Percentiles rank a stretch among this genome's conserved stretches.
These are phyloP conservation scores for Ophiocordyceps robertsii DNA, from an alignment of 2,329 filamentous ascomycete genomes.

Conservation along the genomic window DNA sequence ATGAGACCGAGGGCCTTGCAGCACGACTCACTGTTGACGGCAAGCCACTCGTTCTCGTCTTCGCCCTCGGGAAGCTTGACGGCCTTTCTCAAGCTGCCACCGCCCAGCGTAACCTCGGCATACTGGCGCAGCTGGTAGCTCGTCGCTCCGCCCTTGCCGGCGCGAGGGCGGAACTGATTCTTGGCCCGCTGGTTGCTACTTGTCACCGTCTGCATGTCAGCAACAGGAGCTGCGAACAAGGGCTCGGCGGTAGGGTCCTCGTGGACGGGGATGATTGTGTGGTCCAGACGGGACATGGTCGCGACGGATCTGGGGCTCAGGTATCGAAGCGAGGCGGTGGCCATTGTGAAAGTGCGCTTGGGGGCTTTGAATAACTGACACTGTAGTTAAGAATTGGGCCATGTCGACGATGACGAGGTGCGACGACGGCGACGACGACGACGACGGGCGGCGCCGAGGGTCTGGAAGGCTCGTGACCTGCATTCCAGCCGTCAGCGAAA, in stretches of 20 bases:
- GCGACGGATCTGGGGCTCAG: slow-evolving; percentile 18
- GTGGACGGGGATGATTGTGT: slow-evolving; percentile 17
- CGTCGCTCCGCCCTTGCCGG: slow-evolving; percentile 73
- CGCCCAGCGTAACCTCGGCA: slow-evolving; percentile 91
- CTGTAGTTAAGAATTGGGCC: slow-evolving; percentile 28
- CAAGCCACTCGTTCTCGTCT: slow-evolving; percentile 95
- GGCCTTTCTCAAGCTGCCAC: slow-evolving; percentile 87
- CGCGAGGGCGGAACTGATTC: slow-evolving; percentile 83
- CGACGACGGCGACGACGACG: slow-evolving; percentile 2
- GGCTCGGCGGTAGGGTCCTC: slow-evolving; percentile 10
- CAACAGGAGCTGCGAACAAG: slow-evolving; percentile 10
- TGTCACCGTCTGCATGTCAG: slow-evolving; percentile 14
- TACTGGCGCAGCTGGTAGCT: slow-evolving; percentile 94
- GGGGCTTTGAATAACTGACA: slow-evolving; percentile 16
- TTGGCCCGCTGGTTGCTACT: slow-evolving; percentile 72
- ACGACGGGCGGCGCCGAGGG: slow-evolving; percentile 4
- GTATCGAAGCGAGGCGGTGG: slow-evolving; percentile 13
- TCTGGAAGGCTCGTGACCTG: slow-evolving; percentile 7
- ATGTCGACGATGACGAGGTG: slow-evolving; percentile 11
- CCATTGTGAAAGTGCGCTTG: slow-evolving; percentile 6
- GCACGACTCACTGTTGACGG: slow-evolving; percentile 71
- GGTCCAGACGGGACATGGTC: slow-evolving; percentile 16
- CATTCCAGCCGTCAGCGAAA: slow-evolving; percentile 30
- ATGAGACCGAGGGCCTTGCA: neutral
- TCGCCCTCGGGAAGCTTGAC: slow-evolving; percentile 96